Evolutionary conservation across 2,329 filamentous ascomycete genomes (phyloP), one percentile per base, ranked within the genome.

Genomic region (Blastomyces emzantsi): DNA sequence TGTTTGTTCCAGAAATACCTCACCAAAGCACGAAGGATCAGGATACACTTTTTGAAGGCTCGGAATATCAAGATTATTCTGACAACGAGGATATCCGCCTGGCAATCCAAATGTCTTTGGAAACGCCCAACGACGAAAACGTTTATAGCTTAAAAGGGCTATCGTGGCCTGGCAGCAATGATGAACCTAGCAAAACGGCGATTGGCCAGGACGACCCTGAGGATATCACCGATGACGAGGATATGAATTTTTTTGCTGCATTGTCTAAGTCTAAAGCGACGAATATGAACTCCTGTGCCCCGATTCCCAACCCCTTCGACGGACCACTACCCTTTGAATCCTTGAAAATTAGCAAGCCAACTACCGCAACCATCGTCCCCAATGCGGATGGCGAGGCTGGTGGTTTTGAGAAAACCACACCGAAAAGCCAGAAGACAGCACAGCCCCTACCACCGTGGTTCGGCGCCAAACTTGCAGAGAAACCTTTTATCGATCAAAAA

Each of bases 251-350:
- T 58, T 85, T 90, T 71, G 82, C 89, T 41, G 87, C 90, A 0
- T 75, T 97, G 60, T 86, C 87, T 11, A 88, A 87, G 66, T 89
- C 90, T 25, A 86, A 88, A 64, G 84, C 83, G 67, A 80, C 81
- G 64, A 84, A 85, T 39, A 69, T 67, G 73, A 33, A 71, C 3
- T 3, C 41, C 30, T 9, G 3, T 19, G 22, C 25, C 7, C 73
- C 77, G 25, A 70, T 78, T 2, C 70, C 75, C 45, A 85, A 86
- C 68, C 81, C 85, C 2, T 89, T 96, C 71, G 85, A 85, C 67
- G 93, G 93, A 0, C 91, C 92, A 0, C 76, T 99, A 5, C 94
- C 94, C 0, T 99, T 99, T 71, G 92, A 96, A 69, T 93, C 83
- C 60, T 77, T 88, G 7, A 82, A 91, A 71, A 81, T 96, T 1